Percentiles rank a stretch among this genome's conserved stretches.
phyloP scores from a whole-genome alignment of 2,329 filamentous ascomycete species.

The Paracamarosporium sp. region DNA sequence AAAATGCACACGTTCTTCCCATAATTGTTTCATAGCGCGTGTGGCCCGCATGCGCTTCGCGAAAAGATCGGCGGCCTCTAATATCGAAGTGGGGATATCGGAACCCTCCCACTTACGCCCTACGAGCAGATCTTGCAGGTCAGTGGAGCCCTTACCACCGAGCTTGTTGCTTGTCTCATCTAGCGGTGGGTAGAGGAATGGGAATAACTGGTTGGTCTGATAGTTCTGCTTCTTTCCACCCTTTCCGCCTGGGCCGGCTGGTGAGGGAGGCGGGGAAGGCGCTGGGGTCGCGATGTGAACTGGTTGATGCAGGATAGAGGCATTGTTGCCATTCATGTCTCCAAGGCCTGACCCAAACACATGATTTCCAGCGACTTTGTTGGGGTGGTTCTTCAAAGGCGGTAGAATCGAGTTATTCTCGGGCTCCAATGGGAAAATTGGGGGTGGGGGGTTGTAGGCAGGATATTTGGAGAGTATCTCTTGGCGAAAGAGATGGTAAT shows the following conservation, averaged over 20 bases:
- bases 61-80: slow-evolving; percentile 93
- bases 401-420: slow-evolving; percentile 92
- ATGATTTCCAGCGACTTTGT: slow-evolving; percentile 54
- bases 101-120: slow-evolving; percentile 91
- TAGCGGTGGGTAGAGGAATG: slow-evolving; percentile 93
- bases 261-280: slow-evolving; percentile 92
- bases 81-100: slow-evolving; percentile 90
- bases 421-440: slow-evolving; percentile 82
- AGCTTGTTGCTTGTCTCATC: slow-evolving; percentile 88
- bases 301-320: slow-evolving; percentile 90
- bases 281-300: slow-evolving; percentile 99
- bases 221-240: slow-evolving; percentile 99
- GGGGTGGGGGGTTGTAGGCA: slow-evolving; percentile 88
- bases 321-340: slow-evolving; percentile 51
- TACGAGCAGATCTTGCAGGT: slow-evolving; percentile 79
- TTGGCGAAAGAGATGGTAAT: slow-evolving; percentile 95
- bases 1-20: slow-evolving; percentile 91
- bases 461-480: slow-evolving; percentile 98
- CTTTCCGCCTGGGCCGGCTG: slow-evolving; percentile 81
- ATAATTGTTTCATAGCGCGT: slow-evolving; percentile 87
- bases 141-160: slow-evolving; percentile 85
- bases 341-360: slow-evolving; percentile 61
- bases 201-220: slow-evolving; percentile 98
- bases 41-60: slow-evolving; percentile 90
- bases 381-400: slow-evolving; percentile 77